A percentile compares a stretch with the other conserved stretches of the same genome.
Conservation (phyloP, 2,329 filamentous ascomycete species). For the Claviceps paspali region DNA sequence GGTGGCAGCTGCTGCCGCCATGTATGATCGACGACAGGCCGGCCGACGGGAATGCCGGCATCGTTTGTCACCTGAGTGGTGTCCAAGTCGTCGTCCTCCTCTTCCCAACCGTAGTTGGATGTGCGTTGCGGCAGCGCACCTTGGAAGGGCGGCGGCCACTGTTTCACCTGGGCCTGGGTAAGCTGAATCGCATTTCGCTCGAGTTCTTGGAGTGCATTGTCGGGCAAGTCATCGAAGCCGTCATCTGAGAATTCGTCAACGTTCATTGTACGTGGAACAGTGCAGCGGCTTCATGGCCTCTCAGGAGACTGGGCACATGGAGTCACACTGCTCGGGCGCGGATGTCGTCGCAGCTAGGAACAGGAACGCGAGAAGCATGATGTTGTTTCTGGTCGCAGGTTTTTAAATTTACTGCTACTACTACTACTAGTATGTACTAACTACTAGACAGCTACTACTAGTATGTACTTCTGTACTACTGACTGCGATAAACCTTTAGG, state of each 20-base stretch:
- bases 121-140: constrained; percentile 13
- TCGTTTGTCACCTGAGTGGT: constrained; percentile 40
- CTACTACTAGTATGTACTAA: too few relatives aligned
- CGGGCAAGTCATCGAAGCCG: constrained; percentile 44
- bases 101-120: constrained; percentile 28
- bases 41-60: constrained; percentile 23
- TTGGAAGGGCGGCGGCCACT: constrained; percentile 9
- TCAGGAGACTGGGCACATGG: background rate
- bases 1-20: constrained; percentile 18
- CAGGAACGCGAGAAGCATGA: background rate
- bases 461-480: too few relatives aligned
- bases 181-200: constrained; percentile 48
- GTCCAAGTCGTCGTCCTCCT: constrained; percentile 44
- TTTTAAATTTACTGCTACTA: too few relatives aligned
- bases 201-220: constrained; percentile 42
- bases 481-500: too few relatives aligned
- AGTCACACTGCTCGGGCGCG: too few relatives aligned
- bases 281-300: constrained; percentile 7
- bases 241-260: constrained; percentile 49
- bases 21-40: constrained; percentile 21
- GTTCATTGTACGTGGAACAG: constrained; percentile 17
- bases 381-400: too few relatives aligned
- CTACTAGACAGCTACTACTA: too few relatives aligned
- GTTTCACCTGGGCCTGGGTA: constrained; percentile 30
- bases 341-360: too few relatives aligned